Evolutionary conservation across 805 yeast genomes (phyloP).

Genomic region (Cyberlindnera maclurae): DNA sequence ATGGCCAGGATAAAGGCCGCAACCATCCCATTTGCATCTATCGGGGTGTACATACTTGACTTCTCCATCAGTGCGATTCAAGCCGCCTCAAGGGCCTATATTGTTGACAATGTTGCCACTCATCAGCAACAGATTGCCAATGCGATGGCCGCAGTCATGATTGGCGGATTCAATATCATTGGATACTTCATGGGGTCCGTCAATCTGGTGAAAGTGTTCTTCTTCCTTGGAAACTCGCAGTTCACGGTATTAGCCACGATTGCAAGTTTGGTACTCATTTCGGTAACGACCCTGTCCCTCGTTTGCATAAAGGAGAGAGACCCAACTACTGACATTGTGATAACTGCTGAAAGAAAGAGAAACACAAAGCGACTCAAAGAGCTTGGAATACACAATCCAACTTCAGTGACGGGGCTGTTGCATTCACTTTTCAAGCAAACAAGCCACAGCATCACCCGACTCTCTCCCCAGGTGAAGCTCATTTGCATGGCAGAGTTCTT

Average conservation of each 20-base stretch:
- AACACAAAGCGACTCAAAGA: conserved; percentile 26
- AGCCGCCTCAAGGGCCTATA: conserved; percentile 53
- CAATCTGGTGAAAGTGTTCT: conserved; percentile 32
- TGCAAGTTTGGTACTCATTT: conserved; percentile 33
- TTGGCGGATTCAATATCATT: conserved; percentile 49
- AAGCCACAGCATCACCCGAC: conserved; percentile 26
- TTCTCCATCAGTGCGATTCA: conserved; percentile 53
- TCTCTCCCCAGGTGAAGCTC: conserved; percentile 44
- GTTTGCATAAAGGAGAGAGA: conserved; percentile 38
- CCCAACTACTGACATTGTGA: conserved; percentile 36
- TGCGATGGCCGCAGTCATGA: conserved; percentile 63
- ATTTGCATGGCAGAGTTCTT: conserved; percentile 53
- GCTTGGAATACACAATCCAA: conserved; percentile 29
- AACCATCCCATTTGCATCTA: conserved; percentile 44
- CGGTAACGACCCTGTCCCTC: conserved; percentile 30
- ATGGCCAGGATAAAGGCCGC: conserved; percentile 22
- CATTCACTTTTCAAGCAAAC: conserved; percentile 28
- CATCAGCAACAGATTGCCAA: conserved; percentile 52
- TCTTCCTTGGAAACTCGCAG: conserved; percentile 40
- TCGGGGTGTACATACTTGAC: conserved; percentile 46
- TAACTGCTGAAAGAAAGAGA: conserved; percentile 31
- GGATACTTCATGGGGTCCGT: conserved; percentile 50
- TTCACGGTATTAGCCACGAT: conserved; percentile 41
- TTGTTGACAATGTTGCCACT: conserved; percentile 53
- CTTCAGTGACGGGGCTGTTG: conserved; percentile 13